These are phyloP conservation scores for Nicotiana paniculata DNA, from an alignment of 257 asterid genomes.

Conservation along the genomic window DNA sequence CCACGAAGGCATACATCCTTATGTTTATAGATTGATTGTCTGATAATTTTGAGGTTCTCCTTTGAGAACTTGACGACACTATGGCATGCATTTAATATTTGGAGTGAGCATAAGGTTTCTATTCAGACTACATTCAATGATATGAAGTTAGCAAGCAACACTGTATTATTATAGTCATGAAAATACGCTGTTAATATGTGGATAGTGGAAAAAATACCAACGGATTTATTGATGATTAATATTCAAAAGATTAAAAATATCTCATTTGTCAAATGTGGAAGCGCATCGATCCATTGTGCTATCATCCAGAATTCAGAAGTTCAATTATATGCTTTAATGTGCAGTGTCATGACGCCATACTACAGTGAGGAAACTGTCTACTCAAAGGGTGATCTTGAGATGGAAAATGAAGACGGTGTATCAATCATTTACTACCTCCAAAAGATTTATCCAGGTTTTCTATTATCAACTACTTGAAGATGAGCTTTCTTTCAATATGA, in stretches of 20 bases:
- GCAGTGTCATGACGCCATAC: constrained; percentile 95
- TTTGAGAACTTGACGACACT: not conserved
- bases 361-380: constrained; percentile 96
- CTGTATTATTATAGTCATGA: not conserved
- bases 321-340: constrained; percentile 24
- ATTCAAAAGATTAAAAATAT: not conserved
- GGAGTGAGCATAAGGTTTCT: constrained; percentile 1
- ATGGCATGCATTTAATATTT: not conserved
- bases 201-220: not conserved
- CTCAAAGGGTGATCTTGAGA: constrained; percentile 91
- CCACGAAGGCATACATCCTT: not conserved
- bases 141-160: not conserved
- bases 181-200: not conserved
- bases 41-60: not conserved
- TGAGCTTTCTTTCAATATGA: constrained; percentile 3
- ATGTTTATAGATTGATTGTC: not conserved
- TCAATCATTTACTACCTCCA: constrained; percentile 85
- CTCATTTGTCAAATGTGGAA: not conserved
- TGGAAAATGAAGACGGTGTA: constrained; percentile 97
- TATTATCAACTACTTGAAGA: constrained; percentile 2
- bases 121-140: not conserved
- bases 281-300: not conserved
- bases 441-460: constrained; percentile 85
- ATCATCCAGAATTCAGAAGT: not conserved
- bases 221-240: not conserved